phyloP scores from a whole-genome alignment of 768 basidiomycete species.

The Cyathus striatus region DNA sequence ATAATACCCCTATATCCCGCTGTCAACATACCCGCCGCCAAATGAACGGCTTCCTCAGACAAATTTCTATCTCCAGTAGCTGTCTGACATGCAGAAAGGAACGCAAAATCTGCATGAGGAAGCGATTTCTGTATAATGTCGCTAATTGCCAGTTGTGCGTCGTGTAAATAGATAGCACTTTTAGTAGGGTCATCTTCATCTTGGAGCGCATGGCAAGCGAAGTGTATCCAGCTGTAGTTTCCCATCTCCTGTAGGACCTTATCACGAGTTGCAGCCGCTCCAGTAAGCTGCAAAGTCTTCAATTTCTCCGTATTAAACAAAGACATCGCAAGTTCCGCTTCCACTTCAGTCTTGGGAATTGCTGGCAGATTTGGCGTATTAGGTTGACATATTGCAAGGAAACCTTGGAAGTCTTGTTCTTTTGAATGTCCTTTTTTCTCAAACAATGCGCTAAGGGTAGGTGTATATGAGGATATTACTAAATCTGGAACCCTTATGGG shows the following conservation, averaged over 20 bases:
- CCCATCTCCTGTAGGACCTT: conserved; percentile 5
- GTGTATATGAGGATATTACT: conserved; percentile 4
- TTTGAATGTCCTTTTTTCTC: not conserved
- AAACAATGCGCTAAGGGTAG: not conserved
- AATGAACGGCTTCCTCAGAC: conserved; percentile 26
- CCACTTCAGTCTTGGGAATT: not conserved
- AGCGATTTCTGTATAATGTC: conserved; percentile 16
- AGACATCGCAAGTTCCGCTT: not conserved
- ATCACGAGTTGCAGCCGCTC: conserved; percentile 5
- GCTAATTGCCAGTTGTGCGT: conserved; percentile 13
- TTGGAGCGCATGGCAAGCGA: conserved; percentile 33
- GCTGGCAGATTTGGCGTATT: not conserved
- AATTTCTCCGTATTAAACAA: not conserved
- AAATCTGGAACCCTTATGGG: conserved; percentile 11
- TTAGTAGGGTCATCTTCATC: conserved; percentile 15
- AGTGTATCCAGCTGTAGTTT: conserved; percentile 21
- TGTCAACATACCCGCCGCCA: conserved; percentile 35
- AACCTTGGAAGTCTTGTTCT: not conserved
- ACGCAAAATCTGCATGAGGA: conserved; percentile 26
- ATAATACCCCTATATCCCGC: conserved; percentile 26
- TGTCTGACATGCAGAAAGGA: conserved; percentile 44
- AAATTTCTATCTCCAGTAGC: conserved; percentile 23
- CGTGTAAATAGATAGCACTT: conserved; percentile 13
- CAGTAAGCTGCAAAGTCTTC: conserved; percentile 4
- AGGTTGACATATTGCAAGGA: not conserved